These are phyloP conservation scores for Vanderwaltozyma yarrowii DNA, from an alignment of 805 yeast species.

Conservation along the genomic window DNA sequence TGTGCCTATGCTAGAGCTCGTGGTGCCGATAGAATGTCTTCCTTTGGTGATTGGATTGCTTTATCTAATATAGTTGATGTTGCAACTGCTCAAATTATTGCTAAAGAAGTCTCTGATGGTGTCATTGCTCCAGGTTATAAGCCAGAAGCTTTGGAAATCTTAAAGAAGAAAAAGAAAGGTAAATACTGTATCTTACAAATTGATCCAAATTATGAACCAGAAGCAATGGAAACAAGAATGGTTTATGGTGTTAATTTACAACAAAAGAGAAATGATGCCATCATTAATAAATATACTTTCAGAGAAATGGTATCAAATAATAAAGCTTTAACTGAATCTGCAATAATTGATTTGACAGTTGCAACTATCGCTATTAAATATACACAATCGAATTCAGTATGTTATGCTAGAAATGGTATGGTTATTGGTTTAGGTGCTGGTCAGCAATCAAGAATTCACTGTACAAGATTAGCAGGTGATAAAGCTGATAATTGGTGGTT, in stretches of 20 bases:
- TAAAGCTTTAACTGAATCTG: conserved; percentile 84
- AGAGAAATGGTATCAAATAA: conserved; percentile 83
- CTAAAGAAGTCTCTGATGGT: conserved; percentile 97
- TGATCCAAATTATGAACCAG: conserved; percentile 89
- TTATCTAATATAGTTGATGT: conserved; percentile 91
- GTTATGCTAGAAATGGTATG: conserved; percentile 99
- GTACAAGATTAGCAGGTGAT: conserved; percentile 98
- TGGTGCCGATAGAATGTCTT: conserved; percentile 99
- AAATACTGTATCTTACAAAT: conserved; percentile 94
- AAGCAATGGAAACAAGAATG: conserved; percentile 74
- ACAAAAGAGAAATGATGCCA: conserved; percentile 97
- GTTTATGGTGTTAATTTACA: conserved; percentile 93
- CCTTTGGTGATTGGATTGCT: conserved; percentile 98
- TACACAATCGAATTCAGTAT: conserved; percentile 97
- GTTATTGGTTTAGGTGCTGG: conserved; percentile 99
- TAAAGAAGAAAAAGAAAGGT: conserved; percentile 91
- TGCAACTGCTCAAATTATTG: conserved; percentile 93
- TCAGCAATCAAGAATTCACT: conserved; percentile 98
- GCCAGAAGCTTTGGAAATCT: conserved; percentile 82
- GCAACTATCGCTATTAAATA: conserved; percentile 96
- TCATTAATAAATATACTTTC: conserved; percentile 82
- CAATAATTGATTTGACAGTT: conserved; percentile 84
- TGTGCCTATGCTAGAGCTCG: conserved; percentile 98
- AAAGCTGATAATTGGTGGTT: conserved; percentile 99
- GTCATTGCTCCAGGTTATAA: conserved; percentile 96